Conservation (phyloP, 2,329 filamentous ascomycete genomes). For the Rutstroemia sp. region DNA sequence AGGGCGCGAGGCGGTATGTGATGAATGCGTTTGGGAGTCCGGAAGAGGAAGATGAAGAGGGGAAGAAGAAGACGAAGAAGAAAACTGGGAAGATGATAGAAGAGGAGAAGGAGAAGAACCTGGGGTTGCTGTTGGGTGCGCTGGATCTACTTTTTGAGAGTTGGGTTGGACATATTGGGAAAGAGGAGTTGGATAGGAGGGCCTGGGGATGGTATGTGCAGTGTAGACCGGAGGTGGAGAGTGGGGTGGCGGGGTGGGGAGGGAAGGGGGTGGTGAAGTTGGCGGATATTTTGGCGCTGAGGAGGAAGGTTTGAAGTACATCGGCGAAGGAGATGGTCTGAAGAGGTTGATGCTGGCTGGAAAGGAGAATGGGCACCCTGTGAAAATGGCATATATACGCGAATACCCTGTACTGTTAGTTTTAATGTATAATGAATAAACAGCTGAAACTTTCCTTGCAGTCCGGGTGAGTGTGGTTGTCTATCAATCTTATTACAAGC, state of each 20-base stretch:
- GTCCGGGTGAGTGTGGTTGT: too few species aligned
- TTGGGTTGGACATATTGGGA: conserved; percentile 58
- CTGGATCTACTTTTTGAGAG: conserved; percentile 66
- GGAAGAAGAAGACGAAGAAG: conserved; percentile 36
- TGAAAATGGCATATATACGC: too few species aligned
- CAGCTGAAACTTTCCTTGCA: too few species aligned
- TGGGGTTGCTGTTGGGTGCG: conserved; percentile 62
- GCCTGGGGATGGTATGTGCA: conserved; percentile 79
- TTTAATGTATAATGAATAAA: too few species aligned
- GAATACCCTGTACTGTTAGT: too few species aligned
- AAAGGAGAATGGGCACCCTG: too few species aligned
- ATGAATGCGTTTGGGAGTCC: conserved; percentile 48
- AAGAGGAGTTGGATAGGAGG: conserved; percentile 62
- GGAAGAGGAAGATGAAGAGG: conserved; percentile 17
- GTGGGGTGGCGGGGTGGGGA: conserved; percentile 73
- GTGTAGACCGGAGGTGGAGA: conserved; percentile 68
- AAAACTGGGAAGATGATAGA: conserved; percentile 44
- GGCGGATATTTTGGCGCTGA: conserved; percentile 55
- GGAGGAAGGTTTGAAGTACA: conserved; percentile 31
- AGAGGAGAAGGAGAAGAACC: conserved; percentile 59
- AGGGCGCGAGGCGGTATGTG: conserved; percentile 55
- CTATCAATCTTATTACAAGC: too few species aligned
- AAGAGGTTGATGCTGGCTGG: too few species aligned
- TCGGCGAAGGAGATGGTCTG: neutral
- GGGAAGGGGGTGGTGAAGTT: conserved; percentile 67